Conservation (phyloP, 2,329 filamentous ascomycete species). For the Shiraia sp. region DNA sequence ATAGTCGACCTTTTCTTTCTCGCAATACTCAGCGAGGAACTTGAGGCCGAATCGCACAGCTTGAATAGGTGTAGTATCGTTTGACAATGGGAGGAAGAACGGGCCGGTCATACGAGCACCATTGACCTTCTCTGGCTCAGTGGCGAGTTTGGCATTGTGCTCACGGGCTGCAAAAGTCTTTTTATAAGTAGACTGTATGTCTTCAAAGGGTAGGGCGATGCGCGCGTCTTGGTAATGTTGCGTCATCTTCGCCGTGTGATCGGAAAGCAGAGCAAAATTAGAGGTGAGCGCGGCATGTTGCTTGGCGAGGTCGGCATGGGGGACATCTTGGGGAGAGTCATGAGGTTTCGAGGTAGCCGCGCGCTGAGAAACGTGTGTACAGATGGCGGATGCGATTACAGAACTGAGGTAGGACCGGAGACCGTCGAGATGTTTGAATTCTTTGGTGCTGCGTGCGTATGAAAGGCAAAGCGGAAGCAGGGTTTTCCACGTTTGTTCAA, state of each 20-base stretch:
- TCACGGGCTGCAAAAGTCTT: slow-evolving; percentile 43
- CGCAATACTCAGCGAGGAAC: slow-evolving; percentile 50
- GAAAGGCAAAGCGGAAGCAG: slow-evolving; percentile 42
- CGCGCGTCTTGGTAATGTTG: slow-evolving; percentile 34
- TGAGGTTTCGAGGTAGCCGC: slow-evolving; percentile 20
- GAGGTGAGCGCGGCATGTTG: slow-evolving; percentile 24
- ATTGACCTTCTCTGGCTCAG: slow-evolving; percentile 39
- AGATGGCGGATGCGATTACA: slow-evolving; percentile 46
- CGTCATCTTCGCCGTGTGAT: slow-evolving; percentile 31
- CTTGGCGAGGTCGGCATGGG: slow-evolving; percentile 26
- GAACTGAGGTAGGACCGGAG: slow-evolving; percentile 47
- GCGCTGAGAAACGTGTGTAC: slow-evolving; percentile 37
- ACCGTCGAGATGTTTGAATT: slow-evolving; percentile 45
- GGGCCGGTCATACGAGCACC: slow-evolving; percentile 40
- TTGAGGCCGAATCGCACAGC: slow-evolving; percentile 50
- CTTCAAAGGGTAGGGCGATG: slow-evolving; percentile 37
- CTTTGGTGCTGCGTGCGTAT: slow-evolving; percentile 35
- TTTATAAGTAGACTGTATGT: slow-evolving; percentile 43
- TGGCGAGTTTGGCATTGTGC: slow-evolving; percentile 18
- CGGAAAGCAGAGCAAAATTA: slow-evolving; percentile 32
- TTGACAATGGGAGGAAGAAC: slow-evolving; percentile 47
- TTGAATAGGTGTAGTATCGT: slow-evolving; percentile 48
- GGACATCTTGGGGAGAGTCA: slow-evolving; percentile 33
- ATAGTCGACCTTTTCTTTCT: slow-evolving; percentile 35
- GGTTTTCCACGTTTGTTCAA: slow-evolving; percentile 44